A percentile compares a stretch with the other conserved stretches of the same genome.
phyloP scores from a whole-genome alignment of 225 moss, liverwort and hornwort genomes.

The Physcomitrellopsis africana region DNA sequence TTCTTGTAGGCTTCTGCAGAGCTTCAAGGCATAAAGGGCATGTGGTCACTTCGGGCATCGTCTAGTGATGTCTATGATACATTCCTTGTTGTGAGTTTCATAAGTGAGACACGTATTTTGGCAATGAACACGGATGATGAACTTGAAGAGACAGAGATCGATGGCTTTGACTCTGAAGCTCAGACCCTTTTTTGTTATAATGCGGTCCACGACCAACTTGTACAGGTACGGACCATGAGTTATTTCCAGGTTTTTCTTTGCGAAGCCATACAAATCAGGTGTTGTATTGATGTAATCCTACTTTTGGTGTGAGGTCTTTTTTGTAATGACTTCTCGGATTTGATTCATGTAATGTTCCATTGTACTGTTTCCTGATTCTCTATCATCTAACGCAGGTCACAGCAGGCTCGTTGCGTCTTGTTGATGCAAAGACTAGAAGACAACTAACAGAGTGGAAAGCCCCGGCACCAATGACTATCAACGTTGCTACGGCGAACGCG shows the following conservation, averaged over 20 bases:
- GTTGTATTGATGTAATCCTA: background rate
- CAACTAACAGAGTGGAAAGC: constrained; percentile 84
- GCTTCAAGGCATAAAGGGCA: constrained; percentile 87
- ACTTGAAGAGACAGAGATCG: constrained; percentile 86
- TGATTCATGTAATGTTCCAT: constrained; percentile 3
- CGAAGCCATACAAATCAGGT: background rate
- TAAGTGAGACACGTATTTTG: constrained; percentile 87
- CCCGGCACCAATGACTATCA: constrained; percentile 73
- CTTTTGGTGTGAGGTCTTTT: background rate
- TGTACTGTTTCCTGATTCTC: constrained; percentile 1
- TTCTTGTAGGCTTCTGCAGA: constrained; percentile 76
- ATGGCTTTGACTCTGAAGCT: constrained; percentile 85
- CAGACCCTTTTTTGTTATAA: constrained; percentile 87
- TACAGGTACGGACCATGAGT: constrained; percentile 58
- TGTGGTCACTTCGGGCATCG: constrained; percentile 88
- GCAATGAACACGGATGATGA: constrained; percentile 88
- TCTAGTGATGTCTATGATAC: constrained; percentile 74
- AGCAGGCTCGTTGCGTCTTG: constrained; percentile 70
- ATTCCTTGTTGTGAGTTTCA: constrained; percentile 89
- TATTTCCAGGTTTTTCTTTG: background rate
- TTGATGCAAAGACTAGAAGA: constrained; percentile 69
- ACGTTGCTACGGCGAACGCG: constrained; percentile 84
- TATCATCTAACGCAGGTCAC: constrained; percentile 58
- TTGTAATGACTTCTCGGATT: constrained; percentile 15
- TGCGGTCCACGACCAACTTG: constrained; percentile 76